Evolutionary conservation across 108 stramenopile species (phyloP), one percentile per base, ranked within the genome.

Genomic region (Aurantiochytrium sp.): DNA sequence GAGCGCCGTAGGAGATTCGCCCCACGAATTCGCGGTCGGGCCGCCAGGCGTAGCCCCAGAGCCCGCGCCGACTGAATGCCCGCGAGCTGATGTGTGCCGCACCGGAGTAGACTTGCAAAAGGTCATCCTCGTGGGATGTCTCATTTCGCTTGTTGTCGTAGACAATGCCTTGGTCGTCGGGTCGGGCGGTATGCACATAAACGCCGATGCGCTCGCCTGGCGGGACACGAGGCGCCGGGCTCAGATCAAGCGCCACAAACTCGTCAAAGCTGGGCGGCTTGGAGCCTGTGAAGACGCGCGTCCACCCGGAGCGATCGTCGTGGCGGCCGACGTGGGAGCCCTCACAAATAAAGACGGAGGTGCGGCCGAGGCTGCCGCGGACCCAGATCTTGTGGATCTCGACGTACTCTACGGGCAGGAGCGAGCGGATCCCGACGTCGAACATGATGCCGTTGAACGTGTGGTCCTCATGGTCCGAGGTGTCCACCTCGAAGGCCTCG

Each of bases 401-500:
- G 12, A 87, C 21, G 59, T 37, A 37, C 37, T 55, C n/a, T 19
- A 87, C 55, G 5, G 86, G 86, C 17, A 37, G 55, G 15, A n/a
- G 5, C 27, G 73, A 27, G 42, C 24, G 17, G 19, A 87, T 48
- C 17, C 55, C 86, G 15, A 87, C 86, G 41, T 87, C 55, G 59
- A 87, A 87, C 86, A 87, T 87, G 59, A 87, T 55, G 27, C 86
- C 86, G 27, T 55, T 65, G 45, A 87, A 87, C 4, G 86, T 87
- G 55, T 87, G 86, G 55, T 87, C 86, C 32, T 87, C 86, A 36
- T 87, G 45, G 32, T 87, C 86, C 15, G 41, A n/a, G 1, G 59
- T 87, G 4, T 87, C 86, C 39, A 87, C 73, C 45, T 81, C 42
- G 45, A 81, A 81, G 42, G 39, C 30, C 73, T 81, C 42, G 30